phyloP scores from a whole-genome alignment of 192 early-diverging fungal species.

The Coemansia sp. region DNA sequence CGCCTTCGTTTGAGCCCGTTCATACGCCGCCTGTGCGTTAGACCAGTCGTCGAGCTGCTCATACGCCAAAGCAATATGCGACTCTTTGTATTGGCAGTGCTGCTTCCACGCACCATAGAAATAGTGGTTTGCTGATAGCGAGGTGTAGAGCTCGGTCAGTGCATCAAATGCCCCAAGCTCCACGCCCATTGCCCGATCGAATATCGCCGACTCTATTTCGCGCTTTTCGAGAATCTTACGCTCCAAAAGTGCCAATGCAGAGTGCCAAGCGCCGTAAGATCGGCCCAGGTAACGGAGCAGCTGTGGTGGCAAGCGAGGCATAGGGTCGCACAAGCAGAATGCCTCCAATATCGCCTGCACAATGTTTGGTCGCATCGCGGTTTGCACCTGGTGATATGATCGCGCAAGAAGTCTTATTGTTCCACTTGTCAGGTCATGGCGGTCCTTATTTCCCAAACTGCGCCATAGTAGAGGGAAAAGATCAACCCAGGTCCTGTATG shows the following conservation, averaged over 20 bases:
- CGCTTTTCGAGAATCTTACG: constrained; percentile 51
- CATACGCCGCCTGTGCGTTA: constrained; percentile 87
- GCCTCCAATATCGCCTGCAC: constrained; percentile 90
- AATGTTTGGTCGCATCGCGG: constrained; percentile 84
- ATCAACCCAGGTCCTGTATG: constrained; percentile 78
- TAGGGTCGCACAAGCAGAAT: constrained; percentile 70
- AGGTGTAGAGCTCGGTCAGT: constrained; percentile 78
- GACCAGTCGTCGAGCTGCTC: constrained; percentile 94
- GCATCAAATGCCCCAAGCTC: constrained; percentile 90
- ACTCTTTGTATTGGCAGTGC: constrained; percentile 85
- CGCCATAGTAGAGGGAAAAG: constrained; percentile 88
- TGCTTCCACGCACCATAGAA: constrained; percentile 91
- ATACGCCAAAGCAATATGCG: constrained; percentile 93
- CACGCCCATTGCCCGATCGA: constrained; percentile 61
- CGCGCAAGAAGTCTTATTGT: constrained; percentile 84
- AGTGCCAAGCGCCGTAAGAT: constrained; percentile 91
- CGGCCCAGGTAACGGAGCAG: constrained; percentile 92
- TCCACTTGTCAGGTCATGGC: constrained; percentile 81
- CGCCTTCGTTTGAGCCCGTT: constrained; percentile 90
- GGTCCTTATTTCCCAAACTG: constrained; percentile 67
- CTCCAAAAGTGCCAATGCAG: constrained; percentile 82
- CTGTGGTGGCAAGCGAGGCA: constrained; percentile 86
- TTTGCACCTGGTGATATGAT: constrained; percentile 86
- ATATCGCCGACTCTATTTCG: constrained; percentile 42
- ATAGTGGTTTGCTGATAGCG: constrained; percentile 90